These are phyloP conservation scores for Carpinus fangiana DNA, from an alignment of 306 rosid species.

Conservation along the genomic window DNA sequence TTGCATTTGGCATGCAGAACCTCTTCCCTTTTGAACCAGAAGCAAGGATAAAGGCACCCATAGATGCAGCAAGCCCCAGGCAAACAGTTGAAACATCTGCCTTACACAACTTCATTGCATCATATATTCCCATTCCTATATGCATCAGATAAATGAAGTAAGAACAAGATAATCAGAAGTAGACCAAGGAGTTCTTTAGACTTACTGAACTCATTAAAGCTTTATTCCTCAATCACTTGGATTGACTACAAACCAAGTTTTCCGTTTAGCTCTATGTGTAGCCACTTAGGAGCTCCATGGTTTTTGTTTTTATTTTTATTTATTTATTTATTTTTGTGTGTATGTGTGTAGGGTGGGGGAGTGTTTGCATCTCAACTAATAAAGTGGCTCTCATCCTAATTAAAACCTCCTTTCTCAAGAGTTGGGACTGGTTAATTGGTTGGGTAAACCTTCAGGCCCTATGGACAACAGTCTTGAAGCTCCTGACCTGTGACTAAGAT, in stretches of 20 bases:
- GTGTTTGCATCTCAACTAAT: not conserved
- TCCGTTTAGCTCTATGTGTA: not conserved
- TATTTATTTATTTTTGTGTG: too few species aligned
- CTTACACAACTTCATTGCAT: conserved; percentile 93
- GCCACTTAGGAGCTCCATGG: not conserved
- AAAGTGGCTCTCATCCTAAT: not conserved
- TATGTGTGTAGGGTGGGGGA: not conserved
- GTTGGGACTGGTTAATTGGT: not conserved
- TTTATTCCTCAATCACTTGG: not conserved
- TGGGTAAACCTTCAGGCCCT: not conserved
- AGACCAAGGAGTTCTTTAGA: conserved; percentile 1
- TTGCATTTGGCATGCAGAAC: conserved; percentile 94
- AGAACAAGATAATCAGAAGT: conserved; percentile 20
- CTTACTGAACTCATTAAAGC: conserved; percentile 5
- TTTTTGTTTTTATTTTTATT: not conserved
- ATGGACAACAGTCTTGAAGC: not conserved
- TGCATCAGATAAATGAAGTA: conserved; percentile 19
- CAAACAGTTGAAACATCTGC: conserved; percentile 96
- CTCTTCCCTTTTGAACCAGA: conserved; percentile 90
- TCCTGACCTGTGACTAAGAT: not conserved
- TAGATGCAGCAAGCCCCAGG: conserved; percentile 94
- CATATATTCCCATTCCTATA: conserved; percentile 96
- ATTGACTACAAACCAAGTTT: not conserved
- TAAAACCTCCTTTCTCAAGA: not conserved
- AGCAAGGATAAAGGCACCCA: conserved; percentile 97